A percentile compares a stretch with the other conserved stretches of the same genome.
phyloP scores from a whole-genome alignment of 2,329 filamentous ascomycete species.

The Beauveria australis region DNA sequence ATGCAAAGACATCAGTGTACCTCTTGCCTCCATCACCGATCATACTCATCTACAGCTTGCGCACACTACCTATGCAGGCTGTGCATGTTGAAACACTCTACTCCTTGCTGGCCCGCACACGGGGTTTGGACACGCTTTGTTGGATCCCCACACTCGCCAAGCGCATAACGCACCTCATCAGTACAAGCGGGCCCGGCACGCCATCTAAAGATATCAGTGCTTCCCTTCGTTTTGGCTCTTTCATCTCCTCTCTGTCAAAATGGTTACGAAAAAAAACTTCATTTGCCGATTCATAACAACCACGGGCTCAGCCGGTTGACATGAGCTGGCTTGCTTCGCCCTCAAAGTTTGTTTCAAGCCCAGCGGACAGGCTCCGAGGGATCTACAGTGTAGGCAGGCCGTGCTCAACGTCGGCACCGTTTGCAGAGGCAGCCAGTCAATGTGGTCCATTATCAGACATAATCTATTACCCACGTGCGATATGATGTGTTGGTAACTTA shows the following conservation, averaged over 20 bases:
- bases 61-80: background rate
- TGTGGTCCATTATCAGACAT: too few species aligned
- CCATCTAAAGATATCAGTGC: background rate
- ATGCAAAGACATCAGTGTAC: background rate
- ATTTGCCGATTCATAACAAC: background rate
- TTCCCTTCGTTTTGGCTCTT: background rate
- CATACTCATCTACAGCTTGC: background rate
- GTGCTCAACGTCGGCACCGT: background rate
- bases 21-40: too few species aligned
- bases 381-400: background rate
- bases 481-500: too few species aligned
- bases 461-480: too few species aligned
- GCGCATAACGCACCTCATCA: background rate
- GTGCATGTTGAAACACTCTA: constrained; percentile 7
- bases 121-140: background rate
- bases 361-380: background rate
- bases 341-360: background rate
- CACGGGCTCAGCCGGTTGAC: background rate
- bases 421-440: background rate
- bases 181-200: background rate
- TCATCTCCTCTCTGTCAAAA: background rate
- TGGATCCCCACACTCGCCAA: background rate
- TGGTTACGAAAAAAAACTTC: background rate
- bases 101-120: background rate
- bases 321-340: background rate